Conservation (phyloP, 169 alveolate species). For the Plasmodium cynomolgi region DNA sequence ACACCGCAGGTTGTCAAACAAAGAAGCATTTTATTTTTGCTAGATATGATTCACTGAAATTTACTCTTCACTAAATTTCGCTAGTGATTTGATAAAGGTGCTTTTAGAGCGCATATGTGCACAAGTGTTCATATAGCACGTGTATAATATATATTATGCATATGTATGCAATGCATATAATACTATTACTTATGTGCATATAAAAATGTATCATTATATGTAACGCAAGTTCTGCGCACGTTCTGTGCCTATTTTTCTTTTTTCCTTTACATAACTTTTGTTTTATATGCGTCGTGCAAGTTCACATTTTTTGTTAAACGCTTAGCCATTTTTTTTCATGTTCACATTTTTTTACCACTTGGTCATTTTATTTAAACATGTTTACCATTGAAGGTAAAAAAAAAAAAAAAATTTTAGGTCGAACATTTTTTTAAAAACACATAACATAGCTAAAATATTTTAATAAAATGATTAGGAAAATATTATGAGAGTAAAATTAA, state of each 20-base stretch:
- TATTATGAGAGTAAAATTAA: not conserved
- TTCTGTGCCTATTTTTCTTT: not conserved
- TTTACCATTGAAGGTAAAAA: not conserved
- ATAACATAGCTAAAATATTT: not conserved
- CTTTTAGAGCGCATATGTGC: not conserved
- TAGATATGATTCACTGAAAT: not conserved
- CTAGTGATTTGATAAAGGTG: not conserved
- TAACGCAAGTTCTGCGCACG: not conserved
- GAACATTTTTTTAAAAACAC: not conserved
- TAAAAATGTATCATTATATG: not conserved
- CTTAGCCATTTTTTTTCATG: not conserved
- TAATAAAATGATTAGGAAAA: conserved; percentile 13
- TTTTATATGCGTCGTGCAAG: not conserved
- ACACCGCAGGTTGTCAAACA: not conserved
- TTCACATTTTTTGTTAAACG: not conserved
- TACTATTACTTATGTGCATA: not conserved
- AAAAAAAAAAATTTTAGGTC: not conserved
- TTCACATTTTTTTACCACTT: not conserved
- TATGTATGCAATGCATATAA: no score
- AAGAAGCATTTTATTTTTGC: not conserved
- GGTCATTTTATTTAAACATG: not conserved
- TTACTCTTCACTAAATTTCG: not conserved
- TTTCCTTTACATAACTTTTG: not conserved
- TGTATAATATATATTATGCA: not conserved
- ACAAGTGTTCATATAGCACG: not conserved